These are phyloP conservation scores for Cyathus olla DNA, from an alignment of 1,284 basidiomycete genomes.

Conservation along the genomic window DNA sequence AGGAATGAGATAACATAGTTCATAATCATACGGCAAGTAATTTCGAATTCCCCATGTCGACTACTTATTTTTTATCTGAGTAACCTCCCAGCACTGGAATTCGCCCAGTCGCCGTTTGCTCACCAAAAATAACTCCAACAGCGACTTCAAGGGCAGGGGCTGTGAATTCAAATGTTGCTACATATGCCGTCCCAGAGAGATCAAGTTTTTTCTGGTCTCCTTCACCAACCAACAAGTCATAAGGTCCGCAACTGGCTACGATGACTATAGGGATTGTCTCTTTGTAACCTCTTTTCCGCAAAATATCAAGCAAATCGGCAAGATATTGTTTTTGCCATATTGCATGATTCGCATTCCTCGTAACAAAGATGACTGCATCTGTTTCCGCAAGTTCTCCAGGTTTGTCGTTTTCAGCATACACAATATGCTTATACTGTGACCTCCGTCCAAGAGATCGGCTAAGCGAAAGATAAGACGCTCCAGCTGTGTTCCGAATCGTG, in stretches of 20 bases:
- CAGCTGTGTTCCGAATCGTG: conserved; percentile 63
- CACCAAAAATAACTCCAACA: conserved; percentile 57
- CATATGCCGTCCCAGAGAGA: conserved; percentile 38
- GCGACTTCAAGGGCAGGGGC: conserved; percentile 57
- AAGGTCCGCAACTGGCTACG: conserved; percentile 70
- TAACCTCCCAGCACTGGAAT: conserved; percentile 45
- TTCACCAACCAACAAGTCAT: conserved; percentile 55
- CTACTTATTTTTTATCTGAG: neutral
- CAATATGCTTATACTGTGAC: conserved; percentile 53
- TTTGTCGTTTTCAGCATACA: conserved; percentile 51
- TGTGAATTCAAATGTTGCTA: conserved; percentile 71
- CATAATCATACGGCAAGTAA: no score
- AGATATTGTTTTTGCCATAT: conserved; percentile 65
- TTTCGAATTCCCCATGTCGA: neutral
- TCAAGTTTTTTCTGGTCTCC: conserved; percentile 20
- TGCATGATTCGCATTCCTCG: conserved; percentile 65
- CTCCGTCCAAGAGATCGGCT: conserved; percentile 49
- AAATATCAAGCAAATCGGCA: conserved; percentile 33
- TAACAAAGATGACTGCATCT: conserved; percentile 60
- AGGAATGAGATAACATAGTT: no score
- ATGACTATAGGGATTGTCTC: conserved; percentile 51
- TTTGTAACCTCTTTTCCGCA: conserved; percentile 1
- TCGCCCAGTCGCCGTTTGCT: conserved; percentile 40
- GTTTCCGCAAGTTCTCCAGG: conserved; percentile 27
- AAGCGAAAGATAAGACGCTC: conserved; percentile 64